Evolutionary conservation across 331 rosid genomes (phyloP).

Genomic region (Spiraea crenata): DNA sequence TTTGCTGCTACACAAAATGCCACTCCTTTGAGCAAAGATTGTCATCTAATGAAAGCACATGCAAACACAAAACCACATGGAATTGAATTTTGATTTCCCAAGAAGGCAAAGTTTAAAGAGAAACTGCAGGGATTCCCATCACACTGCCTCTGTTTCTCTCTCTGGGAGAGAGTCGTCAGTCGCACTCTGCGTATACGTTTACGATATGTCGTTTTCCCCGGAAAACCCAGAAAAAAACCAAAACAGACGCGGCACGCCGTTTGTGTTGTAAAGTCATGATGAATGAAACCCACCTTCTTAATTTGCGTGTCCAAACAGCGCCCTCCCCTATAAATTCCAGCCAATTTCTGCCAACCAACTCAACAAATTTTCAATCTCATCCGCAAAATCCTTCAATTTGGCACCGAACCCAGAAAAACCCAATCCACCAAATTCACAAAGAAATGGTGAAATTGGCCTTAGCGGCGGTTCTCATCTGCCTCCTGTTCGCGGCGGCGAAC

Average conservation of each 20-base stretch:
- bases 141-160: neutral
- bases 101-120: neutral
- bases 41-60: neutral
- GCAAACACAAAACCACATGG: neutral
- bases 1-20: no score
- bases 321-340: neutral
- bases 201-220: conserved; percentile 9
- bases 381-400: neutral
- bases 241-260: conserved; percentile 36
- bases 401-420: neutral
- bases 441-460: neutral
- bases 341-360: neutral
- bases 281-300: neutral
- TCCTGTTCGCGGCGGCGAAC: conserved; percentile 19
- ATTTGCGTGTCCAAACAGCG: conserved; percentile 32
- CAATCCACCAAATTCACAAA: neutral
- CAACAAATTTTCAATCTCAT: neutral
- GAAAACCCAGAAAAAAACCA: neutral
- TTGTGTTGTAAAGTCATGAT: neutral
- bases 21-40: no score
- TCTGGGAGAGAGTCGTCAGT: neutral
- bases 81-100: neutral
- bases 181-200: neutral
- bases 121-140: neutral
- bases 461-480: conserved; percentile 2